These are phyloP conservation scores for Lentinula edodes DNA, from an alignment of 768 basidiomycete species.

Conservation along the genomic window DNA sequence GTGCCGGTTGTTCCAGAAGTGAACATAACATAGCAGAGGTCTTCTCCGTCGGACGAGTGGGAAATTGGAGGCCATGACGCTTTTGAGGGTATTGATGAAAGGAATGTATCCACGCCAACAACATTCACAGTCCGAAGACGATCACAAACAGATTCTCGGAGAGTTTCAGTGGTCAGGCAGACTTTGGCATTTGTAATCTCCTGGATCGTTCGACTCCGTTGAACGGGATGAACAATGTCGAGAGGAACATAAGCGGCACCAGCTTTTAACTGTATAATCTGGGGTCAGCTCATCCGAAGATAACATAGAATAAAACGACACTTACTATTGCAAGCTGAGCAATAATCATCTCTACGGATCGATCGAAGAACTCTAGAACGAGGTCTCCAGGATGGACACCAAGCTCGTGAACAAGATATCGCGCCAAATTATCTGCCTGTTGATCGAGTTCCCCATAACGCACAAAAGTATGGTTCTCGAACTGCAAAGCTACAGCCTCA, in stretches of 20 bases:
- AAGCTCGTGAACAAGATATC: background rate
- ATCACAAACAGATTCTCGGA: background rate
- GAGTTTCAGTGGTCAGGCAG: background rate
- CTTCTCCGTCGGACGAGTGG: background rate
- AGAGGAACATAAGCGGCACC: slow-evolving; percentile 19
- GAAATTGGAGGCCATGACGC: background rate
- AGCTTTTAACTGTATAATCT: slow-evolving; percentile 18
- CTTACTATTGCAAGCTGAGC: slow-evolving; percentile 20
- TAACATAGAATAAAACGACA: background rate
- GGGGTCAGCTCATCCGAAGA: background rate
- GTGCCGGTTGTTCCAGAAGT: slow-evolving; percentile 17
- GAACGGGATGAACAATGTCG: slow-evolving; percentile 23
- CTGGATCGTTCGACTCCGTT: slow-evolving; percentile 16
- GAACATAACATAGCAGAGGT: slow-evolving; percentile 18
- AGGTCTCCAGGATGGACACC: background rate
- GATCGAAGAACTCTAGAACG: slow-evolving; percentile 5
- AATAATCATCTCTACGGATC: slow-evolving; percentile 12
- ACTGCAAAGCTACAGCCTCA: background rate
- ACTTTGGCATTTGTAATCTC: background rate
- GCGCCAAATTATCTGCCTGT: background rate
- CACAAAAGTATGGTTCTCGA: background rate
- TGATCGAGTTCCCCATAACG: slow-evolving; percentile 8
- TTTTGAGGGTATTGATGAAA: background rate
- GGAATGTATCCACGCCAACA: background rate
- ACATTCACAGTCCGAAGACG: background rate